phyloP scores from a whole-genome alignment of 345 rosid genomes.

The Pistacia integerrima region DNA sequence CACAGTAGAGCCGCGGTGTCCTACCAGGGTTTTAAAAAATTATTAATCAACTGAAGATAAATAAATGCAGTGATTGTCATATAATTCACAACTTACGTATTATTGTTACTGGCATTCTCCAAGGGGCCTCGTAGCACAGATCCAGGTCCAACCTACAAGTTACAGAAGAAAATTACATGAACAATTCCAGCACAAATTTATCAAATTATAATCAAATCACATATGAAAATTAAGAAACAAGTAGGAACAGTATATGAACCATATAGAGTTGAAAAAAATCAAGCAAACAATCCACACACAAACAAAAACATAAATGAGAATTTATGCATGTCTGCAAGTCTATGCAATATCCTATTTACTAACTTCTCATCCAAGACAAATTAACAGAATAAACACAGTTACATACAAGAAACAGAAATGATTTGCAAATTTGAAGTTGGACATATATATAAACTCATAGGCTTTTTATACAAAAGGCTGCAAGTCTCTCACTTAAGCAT shows the following conservation, averaged over 20 bases:
- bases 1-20: conserved; percentile 76
- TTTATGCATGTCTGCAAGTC: background rate
- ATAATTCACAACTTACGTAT: conserved; percentile 58
- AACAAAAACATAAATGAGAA: background rate
- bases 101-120: conserved; percentile 69
- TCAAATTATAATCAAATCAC: conserved; percentile 5
- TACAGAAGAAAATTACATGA: conserved; percentile 14
- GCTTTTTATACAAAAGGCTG: background rate
- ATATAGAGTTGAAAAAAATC: background rate
- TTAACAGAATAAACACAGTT: background rate
- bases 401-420: background rate
- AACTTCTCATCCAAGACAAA: background rate
- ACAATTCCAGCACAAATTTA: background rate
- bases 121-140: conserved; percentile 75
- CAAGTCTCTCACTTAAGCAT: background rate
- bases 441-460: background rate
- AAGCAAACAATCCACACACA: background rate
- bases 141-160: conserved; percentile 81
- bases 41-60: conserved; percentile 11
- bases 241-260: background rate
- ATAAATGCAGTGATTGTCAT: background rate
- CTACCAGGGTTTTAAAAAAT: conserved; percentile 39
- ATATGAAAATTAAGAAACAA: conserved; percentile 7
- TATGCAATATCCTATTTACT: background rate
- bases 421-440: background rate